These are phyloP conservation scores for Eucalyptus sp. DNA, from an alignment of 345 rosid species.

Conservation along the genomic window DNA sequence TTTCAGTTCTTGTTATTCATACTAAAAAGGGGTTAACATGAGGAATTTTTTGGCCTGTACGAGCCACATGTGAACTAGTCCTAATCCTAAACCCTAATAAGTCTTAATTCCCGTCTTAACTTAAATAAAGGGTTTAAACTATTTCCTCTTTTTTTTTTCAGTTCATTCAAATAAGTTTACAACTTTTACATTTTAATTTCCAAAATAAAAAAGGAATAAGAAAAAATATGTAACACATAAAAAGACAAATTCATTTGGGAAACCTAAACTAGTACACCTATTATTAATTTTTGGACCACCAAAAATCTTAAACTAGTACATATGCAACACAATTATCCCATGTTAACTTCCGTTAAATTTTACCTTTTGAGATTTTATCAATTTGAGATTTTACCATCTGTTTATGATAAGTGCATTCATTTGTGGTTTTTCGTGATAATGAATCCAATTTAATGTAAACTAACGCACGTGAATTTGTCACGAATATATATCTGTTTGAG, in stretches of 20 bases:
- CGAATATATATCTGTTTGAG: too few relatives aligned
- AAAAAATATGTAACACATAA: accelerated
- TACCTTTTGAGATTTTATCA: too few relatives aligned
- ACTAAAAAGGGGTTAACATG: background rate
- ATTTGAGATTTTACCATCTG: too few relatives aligned
- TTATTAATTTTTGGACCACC: too few relatives aligned
- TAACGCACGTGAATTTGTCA: too few relatives aligned
- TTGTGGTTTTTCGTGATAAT: too few relatives aligned
- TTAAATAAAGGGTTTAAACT: background rate
- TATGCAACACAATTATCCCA: too few relatives aligned
- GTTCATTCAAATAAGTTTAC: background rate
- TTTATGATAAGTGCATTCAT: too few relatives aligned
- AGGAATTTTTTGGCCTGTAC: background rate
- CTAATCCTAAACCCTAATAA: background rate
- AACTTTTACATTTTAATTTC: background rate
- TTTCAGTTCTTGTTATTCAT: background rate
- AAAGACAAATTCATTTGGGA: background rate
- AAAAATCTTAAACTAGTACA: too few relatives aligned
- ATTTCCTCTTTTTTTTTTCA: background rate
- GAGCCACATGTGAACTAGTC: background rate
- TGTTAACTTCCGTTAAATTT: too few relatives aligned
- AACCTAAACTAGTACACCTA: too few relatives aligned
- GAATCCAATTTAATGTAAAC: too few relatives aligned
- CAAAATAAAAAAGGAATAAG: background rate
- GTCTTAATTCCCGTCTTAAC: background rate